These are phyloP conservation scores for Monocercomonoides exilis DNA, from an alignment of 78 protist species.

Conservation along the genomic window DNA sequence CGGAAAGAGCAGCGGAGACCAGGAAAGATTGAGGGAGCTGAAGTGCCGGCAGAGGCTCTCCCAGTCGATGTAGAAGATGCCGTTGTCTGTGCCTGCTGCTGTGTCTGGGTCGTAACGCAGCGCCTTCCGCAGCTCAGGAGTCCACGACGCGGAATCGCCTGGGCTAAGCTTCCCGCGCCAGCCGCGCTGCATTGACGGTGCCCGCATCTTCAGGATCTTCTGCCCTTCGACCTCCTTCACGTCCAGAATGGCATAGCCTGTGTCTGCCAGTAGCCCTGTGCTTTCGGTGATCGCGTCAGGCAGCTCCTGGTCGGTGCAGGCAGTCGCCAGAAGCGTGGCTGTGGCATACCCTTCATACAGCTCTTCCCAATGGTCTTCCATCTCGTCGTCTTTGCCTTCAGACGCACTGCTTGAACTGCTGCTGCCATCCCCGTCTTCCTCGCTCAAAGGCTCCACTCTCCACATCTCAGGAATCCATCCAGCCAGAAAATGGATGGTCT, in stretches of 20 bases:
- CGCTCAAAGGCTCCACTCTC: neutral
- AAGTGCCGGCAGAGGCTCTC: neutral
- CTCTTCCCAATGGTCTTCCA: neutral
- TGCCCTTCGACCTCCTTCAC: neutral
- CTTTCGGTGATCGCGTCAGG: too few species aligned
- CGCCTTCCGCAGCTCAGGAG: conserved; percentile 9
- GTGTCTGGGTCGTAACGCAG: neutral
- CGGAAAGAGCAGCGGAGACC: conserved; percentile 23
- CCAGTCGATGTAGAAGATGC: conserved; percentile 44
- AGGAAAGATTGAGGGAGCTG: conserved; percentile 2
- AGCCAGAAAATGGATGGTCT: conserved; percentile 20
- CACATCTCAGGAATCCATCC: conserved; percentile 44
- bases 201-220: conserved; percentile 19
- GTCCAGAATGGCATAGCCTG: conserved; percentile 36
- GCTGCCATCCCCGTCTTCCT: too few species aligned
- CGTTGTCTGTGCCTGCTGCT: conserved; percentile 12
- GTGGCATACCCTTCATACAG: neutral
- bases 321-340: neutral
- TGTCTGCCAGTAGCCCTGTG: conserved; percentile 27
- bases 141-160: conserved; percentile 12
- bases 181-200: conserved; percentile 33
- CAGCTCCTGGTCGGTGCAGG: neutral
- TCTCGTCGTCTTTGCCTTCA: neutral
- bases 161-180: conserved; percentile 31
- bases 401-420: too few species aligned